Conservation (phyloP, 2,329 filamentous ascomycete genomes). For the Stemphylium beticola region DNA sequence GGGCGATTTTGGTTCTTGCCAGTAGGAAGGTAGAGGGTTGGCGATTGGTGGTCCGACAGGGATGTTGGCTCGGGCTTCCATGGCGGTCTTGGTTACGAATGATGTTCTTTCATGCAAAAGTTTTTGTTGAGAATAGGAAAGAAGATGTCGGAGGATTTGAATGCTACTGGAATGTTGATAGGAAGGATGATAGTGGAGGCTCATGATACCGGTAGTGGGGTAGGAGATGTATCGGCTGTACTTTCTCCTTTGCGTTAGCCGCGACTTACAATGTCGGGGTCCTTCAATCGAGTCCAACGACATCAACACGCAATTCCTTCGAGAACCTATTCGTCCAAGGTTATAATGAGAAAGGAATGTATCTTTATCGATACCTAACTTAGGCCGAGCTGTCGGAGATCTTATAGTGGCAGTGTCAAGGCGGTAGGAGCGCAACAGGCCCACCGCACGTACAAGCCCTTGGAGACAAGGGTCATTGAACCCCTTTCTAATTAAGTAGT, state of each 20-base stretch:
- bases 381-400: neutral
- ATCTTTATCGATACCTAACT: neutral
- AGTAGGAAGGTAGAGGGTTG: constrained; percentile 50
- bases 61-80: constrained; percentile 39
- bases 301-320: neutral
- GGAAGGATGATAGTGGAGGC: neutral
- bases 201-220: neutral
- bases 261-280: neutral
- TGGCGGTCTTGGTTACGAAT: constrained; percentile 1
- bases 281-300: neutral
- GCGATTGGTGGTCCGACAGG: constrained; percentile 41
- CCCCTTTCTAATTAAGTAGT: too few relatives aligned
- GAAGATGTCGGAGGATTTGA: neutral
- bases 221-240: constrained; percentile 8
- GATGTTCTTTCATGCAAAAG: too few relatives aligned
- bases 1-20: constrained; percentile 49
- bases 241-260: constrained; percentile 11
- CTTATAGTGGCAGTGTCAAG: neutral
- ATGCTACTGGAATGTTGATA: too few relatives aligned
- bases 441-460: too few relatives aligned
- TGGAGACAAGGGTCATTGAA: too few relatives aligned
- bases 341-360: neutral
- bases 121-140: too few relatives aligned
- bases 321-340: neutral
- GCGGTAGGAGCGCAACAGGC: too few relatives aligned